phyloP scores from a whole-genome alignment of 2,329 filamentous ascomycete species.

The Phyllosticta citribraziliensis region DNA sequence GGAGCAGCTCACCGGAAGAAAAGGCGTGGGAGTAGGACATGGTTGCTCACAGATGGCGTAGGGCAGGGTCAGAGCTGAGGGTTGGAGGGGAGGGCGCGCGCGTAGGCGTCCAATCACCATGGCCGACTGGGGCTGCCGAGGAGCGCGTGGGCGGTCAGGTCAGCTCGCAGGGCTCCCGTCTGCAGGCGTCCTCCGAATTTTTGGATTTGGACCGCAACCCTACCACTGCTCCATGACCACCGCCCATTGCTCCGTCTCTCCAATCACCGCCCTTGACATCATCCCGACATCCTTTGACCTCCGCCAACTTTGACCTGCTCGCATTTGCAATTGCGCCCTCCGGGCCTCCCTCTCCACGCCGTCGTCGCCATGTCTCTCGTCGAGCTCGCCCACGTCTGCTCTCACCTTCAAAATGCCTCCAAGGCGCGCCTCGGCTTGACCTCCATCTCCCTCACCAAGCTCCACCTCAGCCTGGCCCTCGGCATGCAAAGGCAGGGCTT shows the following conservation, averaged over 20 bases:
- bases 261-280: background rate
- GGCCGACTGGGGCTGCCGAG: too few relatives aligned
- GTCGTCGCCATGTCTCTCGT: constrained; percentile 55
- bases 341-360: constrained; percentile 4
- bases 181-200: constrained; percentile 20
- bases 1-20: background rate
- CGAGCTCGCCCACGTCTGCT: constrained; percentile 71
- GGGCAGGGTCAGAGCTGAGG: background rate
- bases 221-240: background rate
- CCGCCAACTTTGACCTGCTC: background rate
- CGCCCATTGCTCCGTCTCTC: constrained; percentile 2
- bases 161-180: constrained; percentile 12
- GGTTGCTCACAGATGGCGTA: background rate
- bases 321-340: constrained; percentile 2
- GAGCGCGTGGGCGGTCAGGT: background rate
- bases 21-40: background rate
- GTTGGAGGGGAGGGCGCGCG: background rate
- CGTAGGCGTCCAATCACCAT: constrained; percentile 9
- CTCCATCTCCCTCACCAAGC: constrained; percentile 69
- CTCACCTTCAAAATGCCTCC: constrained; percentile 83
- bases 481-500: constrained; percentile 77
- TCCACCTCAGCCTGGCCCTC: constrained; percentile 66
- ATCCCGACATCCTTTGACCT: background rate
- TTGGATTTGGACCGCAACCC: background rate
- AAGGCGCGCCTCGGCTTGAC: constrained; percentile 76